These are phyloP conservation scores for Candida broadrunensis DNA, from an alignment of 805 yeast genomes.

Conservation along the genomic window DNA sequence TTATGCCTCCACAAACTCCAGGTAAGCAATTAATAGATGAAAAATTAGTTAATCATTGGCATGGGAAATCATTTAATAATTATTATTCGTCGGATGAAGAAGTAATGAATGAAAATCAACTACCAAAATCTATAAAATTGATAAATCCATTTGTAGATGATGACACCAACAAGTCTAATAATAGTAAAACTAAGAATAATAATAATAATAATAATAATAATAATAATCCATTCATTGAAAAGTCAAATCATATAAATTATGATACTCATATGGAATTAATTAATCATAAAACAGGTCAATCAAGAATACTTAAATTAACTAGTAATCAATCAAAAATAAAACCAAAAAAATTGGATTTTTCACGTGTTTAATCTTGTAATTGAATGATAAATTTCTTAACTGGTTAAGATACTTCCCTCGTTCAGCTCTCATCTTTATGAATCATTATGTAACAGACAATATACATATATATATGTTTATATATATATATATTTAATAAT, in stretches of 20 bases:
- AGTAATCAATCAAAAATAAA: conserved; percentile 30
- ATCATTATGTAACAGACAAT: too few species aligned
- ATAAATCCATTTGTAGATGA: conserved; percentile 22
- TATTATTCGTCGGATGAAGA: conserved; percentile 31
- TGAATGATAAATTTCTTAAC: neutral
- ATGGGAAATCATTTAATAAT: conserved; percentile 28
- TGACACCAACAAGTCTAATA: neutral
- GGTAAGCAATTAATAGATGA: conserved; percentile 30
- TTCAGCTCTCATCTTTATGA: too few species aligned
- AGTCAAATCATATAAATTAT: conserved; percentile 10
- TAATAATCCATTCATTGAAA: conserved; percentile 1
- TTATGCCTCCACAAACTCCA: conserved; percentile 24
- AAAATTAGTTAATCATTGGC: conserved; percentile 33
- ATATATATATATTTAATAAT: neutral
- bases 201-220: neutral
- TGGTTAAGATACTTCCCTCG: conserved; percentile 3
- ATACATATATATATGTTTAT: too few species aligned
- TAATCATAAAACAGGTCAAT: conserved; percentile 37
- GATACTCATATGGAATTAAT: conserved; percentile 25
- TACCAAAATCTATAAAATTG: conserved; percentile 7
- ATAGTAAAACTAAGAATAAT: neutral
- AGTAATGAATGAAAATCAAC: conserved; percentile 5
- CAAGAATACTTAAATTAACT: conserved; percentile 27
- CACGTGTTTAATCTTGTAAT: neutral
- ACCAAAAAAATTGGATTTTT: conserved; percentile 37